A percentile compares a stretch with the other conserved stretches of the same genome.
These are phyloP conservation scores for Boletus edulis DNA, from an alignment of 768 basidiomycete genomes.

Conservation along the genomic window DNA sequence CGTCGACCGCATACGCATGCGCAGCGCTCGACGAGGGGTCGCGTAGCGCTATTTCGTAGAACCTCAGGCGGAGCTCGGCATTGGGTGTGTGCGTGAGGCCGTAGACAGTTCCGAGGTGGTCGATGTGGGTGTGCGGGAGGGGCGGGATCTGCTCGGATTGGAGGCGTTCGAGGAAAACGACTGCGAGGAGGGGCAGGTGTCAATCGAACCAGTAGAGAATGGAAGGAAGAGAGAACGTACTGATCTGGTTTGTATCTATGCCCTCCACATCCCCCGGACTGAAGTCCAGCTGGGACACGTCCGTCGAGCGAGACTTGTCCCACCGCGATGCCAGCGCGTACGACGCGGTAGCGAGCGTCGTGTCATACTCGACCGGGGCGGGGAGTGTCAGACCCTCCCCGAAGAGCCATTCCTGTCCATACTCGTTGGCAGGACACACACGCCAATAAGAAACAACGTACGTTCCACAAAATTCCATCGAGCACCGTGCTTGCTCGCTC, in stretches of 20 bases:
- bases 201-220: background rate
- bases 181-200: background rate
- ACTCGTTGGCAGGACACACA: background rate
- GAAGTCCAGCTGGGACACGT: background rate
- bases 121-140: conserved; percentile 58
- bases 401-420: background rate
- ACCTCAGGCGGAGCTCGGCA: conserved; percentile 74
- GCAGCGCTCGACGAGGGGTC: conserved; percentile 31
- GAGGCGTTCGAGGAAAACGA: conserved; percentile 45
- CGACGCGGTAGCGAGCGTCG: background rate
- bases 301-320: background rate
- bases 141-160: conserved; percentile 46
- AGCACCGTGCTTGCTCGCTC: conserved; percentile 41
- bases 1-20: background rate
- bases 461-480: conserved; percentile 54
- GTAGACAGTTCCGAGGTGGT: conserved; percentile 23
- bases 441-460: conserved; percentile 24
- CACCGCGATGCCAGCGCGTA: background rate
- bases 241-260: background rate
- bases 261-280: background rate
- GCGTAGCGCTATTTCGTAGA: conserved; percentile 68
- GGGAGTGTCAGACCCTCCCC: background rate
- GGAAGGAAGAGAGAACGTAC: background rate
- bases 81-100: conserved; percentile 39
- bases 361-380: background rate